phyloP scores from a whole-genome alignment of 2,329 filamentous ascomycete species.

The Tolypocladium tundrense region DNA sequence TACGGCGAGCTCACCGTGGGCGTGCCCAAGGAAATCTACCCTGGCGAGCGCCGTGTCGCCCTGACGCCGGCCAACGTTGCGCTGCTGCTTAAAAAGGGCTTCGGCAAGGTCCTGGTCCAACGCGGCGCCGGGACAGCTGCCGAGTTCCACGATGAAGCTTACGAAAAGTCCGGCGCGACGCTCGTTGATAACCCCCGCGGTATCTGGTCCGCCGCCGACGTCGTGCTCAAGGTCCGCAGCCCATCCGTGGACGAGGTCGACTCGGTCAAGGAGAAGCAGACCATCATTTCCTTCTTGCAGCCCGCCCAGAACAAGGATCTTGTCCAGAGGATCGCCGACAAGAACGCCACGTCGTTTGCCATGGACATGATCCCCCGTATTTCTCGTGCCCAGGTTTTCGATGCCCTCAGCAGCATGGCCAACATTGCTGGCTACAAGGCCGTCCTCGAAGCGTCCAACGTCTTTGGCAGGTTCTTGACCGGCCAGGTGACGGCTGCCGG shows the following conservation, averaged over 20 bases:
- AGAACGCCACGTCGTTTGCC: conserved; percentile 67
- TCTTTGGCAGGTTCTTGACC: conserved; percentile 79
- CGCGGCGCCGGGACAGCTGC: conserved; percentile 68
- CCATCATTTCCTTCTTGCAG: conserved; percentile 74
- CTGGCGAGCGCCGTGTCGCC: conserved; percentile 72
- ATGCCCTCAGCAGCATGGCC: conserved; percentile 85
- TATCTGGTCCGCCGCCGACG: conserved; percentile 68
- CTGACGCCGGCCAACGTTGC: conserved; percentile 77
- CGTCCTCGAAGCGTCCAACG: conserved; percentile 79
- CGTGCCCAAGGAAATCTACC: conserved; percentile 68
- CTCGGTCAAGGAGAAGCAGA: conserved; percentile 56
- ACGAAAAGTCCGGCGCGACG: conserved; percentile 67
- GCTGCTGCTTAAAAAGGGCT: conserved; percentile 77
- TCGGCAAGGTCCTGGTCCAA: conserved; percentile 66
- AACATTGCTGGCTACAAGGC: conserved; percentile 93
- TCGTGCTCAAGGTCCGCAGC: conserved; percentile 74
- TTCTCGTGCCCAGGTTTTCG: conserved; percentile 78
- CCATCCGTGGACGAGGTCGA: conserved; percentile 62
- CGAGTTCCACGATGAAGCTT: conserved; percentile 68
- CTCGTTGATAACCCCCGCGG: conserved; percentile 55
- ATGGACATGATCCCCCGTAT: conserved; percentile 93
- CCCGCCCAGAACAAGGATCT: conserved; percentile 69
- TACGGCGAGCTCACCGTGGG: conserved; percentile 68
- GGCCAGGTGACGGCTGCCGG: conserved; percentile 86
- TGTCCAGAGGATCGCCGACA: conserved; percentile 61